A percentile compares a stretch with the other conserved stretches of the same genome.
These are phyloP conservation scores for Stentor coeruleus DNA, from an alignment of 73 alveolate genomes.

Conservation along the genomic window DNA sequence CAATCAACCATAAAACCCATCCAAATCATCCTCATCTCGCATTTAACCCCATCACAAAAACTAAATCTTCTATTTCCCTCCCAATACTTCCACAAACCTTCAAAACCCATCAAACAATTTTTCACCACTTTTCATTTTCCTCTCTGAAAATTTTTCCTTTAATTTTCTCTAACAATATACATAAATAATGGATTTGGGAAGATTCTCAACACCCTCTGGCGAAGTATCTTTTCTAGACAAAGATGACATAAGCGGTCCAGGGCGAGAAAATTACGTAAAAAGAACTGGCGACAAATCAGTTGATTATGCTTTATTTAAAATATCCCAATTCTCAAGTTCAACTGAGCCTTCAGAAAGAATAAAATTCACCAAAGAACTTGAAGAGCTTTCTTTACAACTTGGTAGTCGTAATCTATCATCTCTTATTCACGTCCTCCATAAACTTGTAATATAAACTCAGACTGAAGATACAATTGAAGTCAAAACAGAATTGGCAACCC, in stretches of 20 bases:
- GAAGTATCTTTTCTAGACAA: background rate
- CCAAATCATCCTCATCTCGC: no score
- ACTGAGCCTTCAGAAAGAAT: background rate
- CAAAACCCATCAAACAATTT: no score
- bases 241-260: slow-evolving; percentile 23
- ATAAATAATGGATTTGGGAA: no score
- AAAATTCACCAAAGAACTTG: background rate
- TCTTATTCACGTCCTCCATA: background rate
- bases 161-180: no score
- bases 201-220: no score
- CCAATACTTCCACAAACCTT: no score
- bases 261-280: background rate
- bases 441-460: background rate
- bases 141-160: no score
- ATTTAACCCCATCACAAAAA: no score
- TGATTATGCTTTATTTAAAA: slow-evolving; percentile 12
- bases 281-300: slow-evolving; percentile 3
- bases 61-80: no score
- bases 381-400: background rate
- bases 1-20: no score
- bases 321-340: background rate
- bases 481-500: slow-evolving; percentile 12
- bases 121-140: no score
- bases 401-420: background rate
- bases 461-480: slow-evolving; percentile 12